Evolutionary conservation across 768 basidiomycete species (phyloP), one percentile per base, ranked within the genome.

Genomic region (Paxillus involutus): DNA sequence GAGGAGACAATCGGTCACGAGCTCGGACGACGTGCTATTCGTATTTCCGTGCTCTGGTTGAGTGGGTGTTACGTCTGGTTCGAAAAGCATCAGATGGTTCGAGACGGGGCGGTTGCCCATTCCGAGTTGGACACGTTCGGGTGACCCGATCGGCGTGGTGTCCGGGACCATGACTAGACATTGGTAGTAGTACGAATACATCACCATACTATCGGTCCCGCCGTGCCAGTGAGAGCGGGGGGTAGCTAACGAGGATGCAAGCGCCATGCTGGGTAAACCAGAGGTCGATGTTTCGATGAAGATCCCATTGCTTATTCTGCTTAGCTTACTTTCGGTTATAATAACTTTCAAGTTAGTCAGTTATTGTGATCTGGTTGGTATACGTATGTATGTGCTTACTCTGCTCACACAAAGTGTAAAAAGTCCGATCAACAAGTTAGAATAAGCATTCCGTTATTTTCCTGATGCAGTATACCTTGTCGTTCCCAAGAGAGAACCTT

Each of bases 1-100:
- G 32, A 7, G 5, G 36, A 53, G 37, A 30, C 52, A 53, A 16
- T 53, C 44, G 19, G n/a, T 14, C 52, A 53, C 48, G 14, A 30
- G 10, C 52, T 44, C 9, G 30, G 16, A 33, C 13, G 42, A 16
- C 44, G 43, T n/a, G n/a, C n/a, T n/a, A n/a, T n/a, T n/a, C 16
- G 24, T 30, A 11, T 21, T 6, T 17, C 19, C 5, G 30, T 36
- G 8, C 11, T 12, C 26, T 9, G 13, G 39, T 13, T 16, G 17
- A 6, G 30, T 14, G 26, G n/a, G n/a, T n/a, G 41, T 7, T 6
- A 21, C 3, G 16, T 21, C 21, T 9, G 41, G 29, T 21, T 21
- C 36, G 49, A 51, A 51, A n/a, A 19, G 30, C 1, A 51, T 35
- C 4, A 32, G 3, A 10, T 30, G 17, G 2, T 51, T 8, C 16